phyloP scores from a whole-genome alignment of 176 grass and related monocot species.

The Cenchrus fungigraminus region DNA sequence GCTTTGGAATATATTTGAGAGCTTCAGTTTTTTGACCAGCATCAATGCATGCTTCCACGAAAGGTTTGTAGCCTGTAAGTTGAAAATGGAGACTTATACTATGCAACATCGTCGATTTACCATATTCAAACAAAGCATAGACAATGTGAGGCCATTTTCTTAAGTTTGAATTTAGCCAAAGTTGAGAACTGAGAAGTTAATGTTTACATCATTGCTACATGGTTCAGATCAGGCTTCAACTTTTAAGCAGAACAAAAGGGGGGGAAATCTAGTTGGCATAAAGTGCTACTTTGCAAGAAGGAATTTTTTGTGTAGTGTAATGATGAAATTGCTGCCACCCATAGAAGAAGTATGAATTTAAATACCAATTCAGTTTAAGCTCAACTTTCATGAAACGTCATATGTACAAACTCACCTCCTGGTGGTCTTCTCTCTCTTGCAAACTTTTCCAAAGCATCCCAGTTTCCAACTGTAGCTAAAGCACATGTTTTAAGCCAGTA shows the following conservation, averaged over 20 bases:
- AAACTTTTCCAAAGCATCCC: slow-evolving; percentile 94
- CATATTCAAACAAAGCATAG: slow-evolving; percentile 19
- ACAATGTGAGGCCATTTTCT: neutral
- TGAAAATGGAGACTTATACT: neutral
- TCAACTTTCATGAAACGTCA: slow-evolving; percentile 3
- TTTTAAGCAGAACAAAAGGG: neutral
- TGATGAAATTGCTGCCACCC: neutral
- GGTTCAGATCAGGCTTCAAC: slow-evolving; percentile 1
- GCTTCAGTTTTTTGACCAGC: slow-evolving; percentile 89
- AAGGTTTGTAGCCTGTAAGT: slow-evolving; percentile 85
- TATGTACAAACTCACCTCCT: slow-evolving; percentile 67
- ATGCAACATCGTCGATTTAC: neutral
- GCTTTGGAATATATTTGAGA: slow-evolving; percentile 82
- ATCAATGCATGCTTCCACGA: slow-evolving; percentile 98
- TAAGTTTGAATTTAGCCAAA: slow-evolving; percentile 9
- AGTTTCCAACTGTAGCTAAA: slow-evolving; percentile 92
- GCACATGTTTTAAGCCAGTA: slow-evolving; percentile 99
- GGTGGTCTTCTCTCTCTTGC: slow-evolving; percentile 91
- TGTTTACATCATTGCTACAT: neutral
- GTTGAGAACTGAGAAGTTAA: slow-evolving; percentile 12
- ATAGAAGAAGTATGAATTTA: slow-evolving; percentile 14
- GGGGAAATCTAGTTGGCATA: neutral
- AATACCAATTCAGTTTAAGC: slow-evolving; percentile 9
- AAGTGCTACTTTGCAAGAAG: neutral
- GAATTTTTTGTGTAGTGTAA: neutral